Base-by-base conservation (phyloP, 2,329 filamentous ascomycete species). In the Verticillium longisporum region DNA sequence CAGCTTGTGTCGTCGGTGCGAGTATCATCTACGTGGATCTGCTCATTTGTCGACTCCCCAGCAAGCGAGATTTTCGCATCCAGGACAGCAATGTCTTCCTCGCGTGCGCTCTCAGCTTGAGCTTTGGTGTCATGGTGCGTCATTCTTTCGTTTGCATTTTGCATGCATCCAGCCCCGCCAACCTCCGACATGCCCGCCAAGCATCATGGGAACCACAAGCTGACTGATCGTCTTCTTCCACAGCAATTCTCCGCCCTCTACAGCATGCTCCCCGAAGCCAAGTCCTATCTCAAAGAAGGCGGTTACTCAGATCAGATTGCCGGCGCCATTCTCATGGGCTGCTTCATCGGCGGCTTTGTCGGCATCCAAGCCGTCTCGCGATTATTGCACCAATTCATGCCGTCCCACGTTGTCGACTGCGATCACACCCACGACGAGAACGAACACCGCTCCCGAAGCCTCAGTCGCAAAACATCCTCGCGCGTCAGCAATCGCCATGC, bases 111-210 rank as follows among this genome's bases (percentile, higher is more conserved):
- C 77, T 98, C 63, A 97, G 93, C 74, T 77, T 99, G 65, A 97
- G 92, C 72, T 97, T 97, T 67, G 94, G 95, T 54, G 93, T 98
- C 55, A 96, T 99, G 92, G 93, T 97, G 74, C 66, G 85, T 71
- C n/a, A 21, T 21, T 21, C 18, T 21, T 21, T 21, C 45, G 6
- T 50, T n/a, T 34, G 54, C 53, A 1, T n/a, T 50, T 21, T 7
- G 45, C 45, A n/a, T 37, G 10, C 36, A 37, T 37, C 14, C 38
- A 45, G 38, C 15, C n/a, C 38, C 38, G 5, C 15, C 18, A n/a
- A 31, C 26, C 38, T 45, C 15, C 38, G n/a, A 21, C 38, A 31
- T 14, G 5, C 38, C n/a, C 38, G 18, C 15, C 37, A 15, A 37
- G 31, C 34, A 36, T 7, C 1, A 21, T 31, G 21, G 15, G 45